These are phyloP conservation scores for Candida lessepsii DNA, from an alignment of 805 yeast genomes.

Conservation along the genomic window DNA sequence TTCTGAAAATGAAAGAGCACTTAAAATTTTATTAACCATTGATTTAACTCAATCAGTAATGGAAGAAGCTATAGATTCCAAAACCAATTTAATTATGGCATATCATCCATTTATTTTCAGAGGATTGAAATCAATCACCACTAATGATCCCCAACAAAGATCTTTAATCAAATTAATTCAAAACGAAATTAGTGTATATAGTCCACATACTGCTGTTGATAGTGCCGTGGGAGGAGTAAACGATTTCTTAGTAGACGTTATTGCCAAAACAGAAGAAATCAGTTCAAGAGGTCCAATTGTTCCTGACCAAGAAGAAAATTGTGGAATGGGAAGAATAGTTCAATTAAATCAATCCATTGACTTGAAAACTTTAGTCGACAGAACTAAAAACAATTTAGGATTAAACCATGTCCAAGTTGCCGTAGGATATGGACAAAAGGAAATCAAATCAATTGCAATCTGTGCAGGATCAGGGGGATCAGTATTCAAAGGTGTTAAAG, in stretches of 20 bases:
- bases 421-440: conserved; percentile 22
- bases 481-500: conserved; percentile 59
- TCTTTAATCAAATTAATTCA: conserved; percentile 72
- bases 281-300: conserved; percentile 38
- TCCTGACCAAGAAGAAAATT: conserved; percentile 46
- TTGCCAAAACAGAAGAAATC: conserved; percentile 32
- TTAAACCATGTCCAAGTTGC: conserved; percentile 67
- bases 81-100: conserved; percentile 66
- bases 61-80: conserved; percentile 69
- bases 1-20: conserved; percentile 5
- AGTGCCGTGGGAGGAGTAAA: conserved; percentile 92
- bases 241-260: conserved; percentile 71
- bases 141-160: conserved; percentile 72
- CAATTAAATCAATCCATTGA: conserved; percentile 43
- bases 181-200: conserved; percentile 82
- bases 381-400: conserved; percentile 53
- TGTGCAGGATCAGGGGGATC: conserved; percentile 96
- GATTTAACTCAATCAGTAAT: conserved; percentile 84
- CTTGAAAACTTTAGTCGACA: conserved; percentile 44
- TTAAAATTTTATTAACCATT: conserved; percentile 61
- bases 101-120: conserved; percentile 92
- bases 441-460: conserved; percentile 62
- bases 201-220: conserved; percentile 96
- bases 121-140: conserved; percentile 72
- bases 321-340: conserved; percentile 83